A percentile compares a stretch with the other conserved stretches of the same genome.
Conservation (phyloP, 169 alveolate genomes). For the Cryptosporidium ryanae region DNA sequence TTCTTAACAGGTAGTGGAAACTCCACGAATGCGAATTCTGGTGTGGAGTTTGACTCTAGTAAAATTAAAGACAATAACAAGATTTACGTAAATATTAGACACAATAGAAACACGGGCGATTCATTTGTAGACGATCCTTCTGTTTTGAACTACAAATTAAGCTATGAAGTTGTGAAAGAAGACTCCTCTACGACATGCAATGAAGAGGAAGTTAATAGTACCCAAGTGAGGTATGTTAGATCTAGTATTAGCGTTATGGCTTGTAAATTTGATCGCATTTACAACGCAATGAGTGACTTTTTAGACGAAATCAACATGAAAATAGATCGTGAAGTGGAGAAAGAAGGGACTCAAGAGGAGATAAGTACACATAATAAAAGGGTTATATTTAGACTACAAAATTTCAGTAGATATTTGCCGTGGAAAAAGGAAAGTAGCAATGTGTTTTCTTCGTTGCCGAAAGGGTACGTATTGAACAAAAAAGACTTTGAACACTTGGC, state of each 20-base stretch:
- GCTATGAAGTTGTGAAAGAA: background rate
- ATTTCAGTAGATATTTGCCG: conserved; percentile 8
- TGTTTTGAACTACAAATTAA: conserved; percentile 1
- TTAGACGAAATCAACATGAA: background rate
- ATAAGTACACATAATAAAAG: background rate
- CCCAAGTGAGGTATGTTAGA: background rate
- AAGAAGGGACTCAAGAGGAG: background rate
- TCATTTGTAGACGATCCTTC: background rate
- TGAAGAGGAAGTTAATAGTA: background rate
- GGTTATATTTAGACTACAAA: background rate
- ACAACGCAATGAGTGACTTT: background rate
- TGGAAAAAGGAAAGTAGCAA: background rate
- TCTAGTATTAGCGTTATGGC: background rate
- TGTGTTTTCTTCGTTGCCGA: background rate
- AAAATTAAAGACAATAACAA: background rate
- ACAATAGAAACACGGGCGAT: background rate
- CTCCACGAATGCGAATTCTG: no score
- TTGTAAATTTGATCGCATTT: background rate
- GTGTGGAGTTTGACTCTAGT: background rate
- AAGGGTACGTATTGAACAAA: conserved; percentile 3
- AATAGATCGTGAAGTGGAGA: background rate
- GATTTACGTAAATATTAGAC: conserved; percentile 20
- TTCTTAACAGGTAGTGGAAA: conserved; percentile 3
- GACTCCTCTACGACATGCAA: background rate
- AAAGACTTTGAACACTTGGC: conserved; percentile 39